Evolutionary conservation across 257 asterid species (phyloP), one percentile per base, ranked within the genome.

Genomic region (Lycium ferocissimum): DNA sequence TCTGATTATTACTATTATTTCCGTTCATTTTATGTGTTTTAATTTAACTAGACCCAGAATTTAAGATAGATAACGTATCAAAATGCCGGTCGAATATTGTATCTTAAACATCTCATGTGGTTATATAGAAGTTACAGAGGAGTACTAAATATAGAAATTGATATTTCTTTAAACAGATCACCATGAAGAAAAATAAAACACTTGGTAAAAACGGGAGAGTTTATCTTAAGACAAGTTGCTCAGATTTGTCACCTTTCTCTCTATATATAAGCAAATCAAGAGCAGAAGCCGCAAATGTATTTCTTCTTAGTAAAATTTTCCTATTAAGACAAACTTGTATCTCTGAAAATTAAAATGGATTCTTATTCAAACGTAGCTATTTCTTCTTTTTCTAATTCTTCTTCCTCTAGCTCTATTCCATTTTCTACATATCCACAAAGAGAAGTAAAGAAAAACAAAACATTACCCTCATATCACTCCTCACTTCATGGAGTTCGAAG

Each of bases 401-500:
- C 56, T 3, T 82, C 87, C 15, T 81, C 88, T 40, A 15, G 43
- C 6, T 82, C 69, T 14, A 14, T 7, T 62, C 66, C 81, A 33
- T 40, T 35, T 79, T 18, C 20, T 0, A 35, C 17, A 26, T 40
- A 79, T 58, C 72, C 40, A 17, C 45, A 51, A n/a, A 83, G 85
- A 75, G 87, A 69, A 26, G 33, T 26, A 38, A 87, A 47, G 22
- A 71, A 49, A 6, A 87, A 80, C 63, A 83, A 83, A 12, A 14
- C 58, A 66, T 73, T 87, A 17, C 33, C 84, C 2, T 84, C 87
- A 0, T 87, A 86, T 75, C 86, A 65, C 53, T 82, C 94, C 0
- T 86, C 91, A 1, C 92, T 92, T 57, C 97, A 91, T 80, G 86
- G 93, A 79, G 89, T 93, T 75, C 93, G 92, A 17, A 89, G 54